These are phyloP conservation scores for Aspergillus oerlinghausenensis DNA, from an alignment of 2,329 filamentous ascomycete species.

Conservation along the genomic window DNA sequence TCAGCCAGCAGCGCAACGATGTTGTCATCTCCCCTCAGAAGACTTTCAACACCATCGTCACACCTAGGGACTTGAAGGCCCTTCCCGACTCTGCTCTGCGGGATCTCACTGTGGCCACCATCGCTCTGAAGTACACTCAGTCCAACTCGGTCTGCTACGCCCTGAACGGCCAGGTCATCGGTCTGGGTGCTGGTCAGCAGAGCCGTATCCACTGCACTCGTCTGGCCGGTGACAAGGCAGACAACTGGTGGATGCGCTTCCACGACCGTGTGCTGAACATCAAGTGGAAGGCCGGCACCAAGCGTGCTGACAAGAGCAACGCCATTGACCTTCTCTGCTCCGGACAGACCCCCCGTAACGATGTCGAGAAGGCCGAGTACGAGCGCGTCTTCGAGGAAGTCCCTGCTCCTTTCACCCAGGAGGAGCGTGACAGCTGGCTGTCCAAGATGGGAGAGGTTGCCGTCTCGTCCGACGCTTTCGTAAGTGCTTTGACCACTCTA, in stretches of 20 bases:
- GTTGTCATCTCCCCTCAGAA: slow-evolving; percentile 72
- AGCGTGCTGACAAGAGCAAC: slow-evolving; percentile 96
- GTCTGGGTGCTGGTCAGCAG: slow-evolving; percentile 93
- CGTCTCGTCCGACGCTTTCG: slow-evolving; percentile 91
- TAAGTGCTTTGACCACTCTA: slow-evolving; percentile 47
- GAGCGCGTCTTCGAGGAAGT: slow-evolving; percentile 88
- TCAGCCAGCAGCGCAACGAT: slow-evolving; percentile 91
- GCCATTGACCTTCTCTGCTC: slow-evolving; percentile 94
- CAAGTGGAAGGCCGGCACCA: slow-evolving; percentile 96
- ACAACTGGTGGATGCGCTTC: slow-evolving; percentile 99
- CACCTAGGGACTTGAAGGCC: slow-evolving; percentile 69
- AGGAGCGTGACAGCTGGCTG: slow-evolving; percentile 85
- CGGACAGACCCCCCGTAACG: slow-evolving; percentile 77
- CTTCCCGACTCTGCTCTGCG: slow-evolving; percentile 78
- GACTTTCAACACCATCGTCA: slow-evolving; percentile 81
- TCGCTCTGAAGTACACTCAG: slow-evolving; percentile 97
- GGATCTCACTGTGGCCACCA: slow-evolving; percentile 90
- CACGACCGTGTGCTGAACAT: slow-evolving; percentile 81
- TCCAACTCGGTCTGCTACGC: slow-evolving; percentile 99
- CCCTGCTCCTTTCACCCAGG: slow-evolving; percentile 71
- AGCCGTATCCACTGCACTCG: slow-evolving; percentile 98
- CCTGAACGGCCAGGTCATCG: slow-evolving; percentile 85
- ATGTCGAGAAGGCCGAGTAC: slow-evolving; percentile 79
- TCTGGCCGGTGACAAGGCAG: slow-evolving; percentile 93
- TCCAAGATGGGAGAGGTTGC: slow-evolving; percentile 70